These are phyloP conservation scores for Platanthera guangdongensis DNA, from an alignment of 106 monocot genomes.

Conservation along the genomic window DNA sequence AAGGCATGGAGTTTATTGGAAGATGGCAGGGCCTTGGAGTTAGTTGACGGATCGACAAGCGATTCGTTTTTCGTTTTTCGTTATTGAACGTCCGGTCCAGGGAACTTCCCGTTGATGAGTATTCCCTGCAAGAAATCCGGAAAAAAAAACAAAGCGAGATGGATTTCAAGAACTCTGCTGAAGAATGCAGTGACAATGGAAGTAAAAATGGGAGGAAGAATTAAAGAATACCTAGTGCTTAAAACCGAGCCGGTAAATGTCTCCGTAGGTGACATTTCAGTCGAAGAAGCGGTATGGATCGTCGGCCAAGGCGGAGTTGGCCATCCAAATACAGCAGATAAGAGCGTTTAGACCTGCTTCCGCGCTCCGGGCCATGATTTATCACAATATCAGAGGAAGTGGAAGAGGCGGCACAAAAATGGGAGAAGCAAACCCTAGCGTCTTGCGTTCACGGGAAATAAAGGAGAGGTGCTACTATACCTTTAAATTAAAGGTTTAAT, in stretches of 20 bases:
- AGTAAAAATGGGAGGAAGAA: not conserved
- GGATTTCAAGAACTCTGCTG: not conserved
- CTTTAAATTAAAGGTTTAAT: too few species aligned
- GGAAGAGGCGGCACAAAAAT: too few species aligned
- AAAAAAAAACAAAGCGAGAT: not conserved
- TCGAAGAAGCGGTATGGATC: conserved; percentile 39
- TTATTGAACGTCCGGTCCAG: conserved; percentile 49
- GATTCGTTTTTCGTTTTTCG: too few species aligned
- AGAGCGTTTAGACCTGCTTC: not conserved
- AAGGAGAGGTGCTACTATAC: too few species aligned
- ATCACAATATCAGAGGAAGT: not conserved
- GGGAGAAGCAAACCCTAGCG: too few species aligned
- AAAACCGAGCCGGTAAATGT: conserved; percentile 39
- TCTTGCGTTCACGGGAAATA: too few species aligned
- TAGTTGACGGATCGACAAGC: too few species aligned
- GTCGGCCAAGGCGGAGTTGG: conserved; percentile 15
- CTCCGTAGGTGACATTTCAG: conserved; percentile 41
- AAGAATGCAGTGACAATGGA: not conserved
- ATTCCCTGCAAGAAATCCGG: conserved; percentile 41
- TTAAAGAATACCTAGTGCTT: conserved; percentile 31
- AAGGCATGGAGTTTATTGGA: too few species aligned
- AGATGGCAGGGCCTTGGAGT: too few species aligned
- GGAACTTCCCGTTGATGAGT: conserved; percentile 81
- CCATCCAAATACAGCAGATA: not conserved
- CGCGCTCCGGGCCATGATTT: not conserved